phyloP scores from a whole-genome alignment of 768 basidiomycete species.

The Leccinellum luteum region DNA sequence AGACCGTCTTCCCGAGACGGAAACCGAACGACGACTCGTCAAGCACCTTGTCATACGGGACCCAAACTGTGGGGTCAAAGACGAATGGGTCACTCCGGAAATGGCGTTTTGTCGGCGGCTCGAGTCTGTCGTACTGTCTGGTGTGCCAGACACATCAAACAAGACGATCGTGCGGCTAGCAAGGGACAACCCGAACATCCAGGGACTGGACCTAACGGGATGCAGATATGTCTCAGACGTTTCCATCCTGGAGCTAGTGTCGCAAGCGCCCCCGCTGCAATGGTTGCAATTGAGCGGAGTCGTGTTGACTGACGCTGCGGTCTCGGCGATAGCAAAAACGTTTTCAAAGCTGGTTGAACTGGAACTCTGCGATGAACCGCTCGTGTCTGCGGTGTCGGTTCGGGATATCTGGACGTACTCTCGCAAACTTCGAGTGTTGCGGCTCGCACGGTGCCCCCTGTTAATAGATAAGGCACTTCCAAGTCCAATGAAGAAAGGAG shows the following conservation, averaged over 20 bases:
- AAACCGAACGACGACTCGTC: slow-evolving; percentile 56
- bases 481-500: slow-evolving; percentile 38
- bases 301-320: slow-evolving; percentile 55
- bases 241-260: slow-evolving; percentile 70
- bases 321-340: slow-evolving; percentile 69
- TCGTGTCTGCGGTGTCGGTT: slow-evolving; percentile 65
- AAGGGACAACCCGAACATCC: slow-evolving; percentile 58
- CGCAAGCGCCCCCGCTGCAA: slow-evolving; percentile 63
- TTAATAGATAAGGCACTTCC: slow-evolving; percentile 84
- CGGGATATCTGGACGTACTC: slow-evolving; percentile 83
- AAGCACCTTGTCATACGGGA: slow-evolving; percentile 57
- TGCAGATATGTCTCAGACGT: slow-evolving; percentile 77
- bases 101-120: slow-evolving; percentile 62
- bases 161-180: slow-evolving; percentile 64
- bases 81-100: slow-evolving; percentile 58
- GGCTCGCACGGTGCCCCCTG: slow-evolving; percentile 72
- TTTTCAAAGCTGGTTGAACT: slow-evolving; percentile 80
- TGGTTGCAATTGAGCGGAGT: slow-evolving; percentile 72
- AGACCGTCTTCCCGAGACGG: slow-evolving; percentile 57
- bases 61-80: slow-evolving; percentile 41
- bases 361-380: slow-evolving; percentile 68
- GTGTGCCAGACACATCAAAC: slow-evolving; percentile 67
- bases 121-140: slow-evolving; percentile 65
- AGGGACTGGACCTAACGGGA: slow-evolving; percentile 72
- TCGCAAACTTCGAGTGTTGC: slow-evolving; percentile 70